A percentile compares a stretch with the other conserved stretches of the same genome.
Conservation (phyloP, 805 yeast species). For the Barnettozyma sucrosica region DNA sequence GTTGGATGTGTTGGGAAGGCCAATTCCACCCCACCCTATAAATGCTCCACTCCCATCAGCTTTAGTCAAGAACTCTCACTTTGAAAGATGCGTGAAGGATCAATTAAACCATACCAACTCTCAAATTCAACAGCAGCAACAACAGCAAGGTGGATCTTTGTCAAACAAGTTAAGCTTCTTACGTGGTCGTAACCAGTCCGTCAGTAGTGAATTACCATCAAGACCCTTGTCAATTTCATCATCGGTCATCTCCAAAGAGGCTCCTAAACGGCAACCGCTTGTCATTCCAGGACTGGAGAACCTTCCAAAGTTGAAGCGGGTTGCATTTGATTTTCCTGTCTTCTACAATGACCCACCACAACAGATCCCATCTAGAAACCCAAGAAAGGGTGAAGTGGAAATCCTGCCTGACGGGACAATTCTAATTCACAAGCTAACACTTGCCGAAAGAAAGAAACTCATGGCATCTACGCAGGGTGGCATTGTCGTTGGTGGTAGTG, state of each 20-base stretch:
- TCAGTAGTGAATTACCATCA: constrained; percentile 1
- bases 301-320: constrained; percentile 46
- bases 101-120: background rate
- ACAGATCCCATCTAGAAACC: constrained; percentile 83
- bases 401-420: constrained; percentile 48
- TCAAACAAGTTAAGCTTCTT: constrained; percentile 11
- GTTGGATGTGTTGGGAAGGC: constrained; percentile 37
- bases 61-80: constrained; percentile 25
- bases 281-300: constrained; percentile 39
- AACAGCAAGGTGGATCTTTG: constrained; percentile 7
- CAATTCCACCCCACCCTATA: constrained; percentile 47
- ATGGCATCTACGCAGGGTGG: constrained; percentile 50
- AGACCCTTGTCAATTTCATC: constrained; percentile 6
- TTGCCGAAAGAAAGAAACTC: constrained; percentile 45
- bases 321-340: constrained; percentile 71
- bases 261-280: background rate
- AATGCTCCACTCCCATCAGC: constrained; percentile 45
- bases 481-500: constrained; percentile 75
- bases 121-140: constrained; percentile 1
- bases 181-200: constrained; percentile 9
- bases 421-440: constrained; percentile 47
- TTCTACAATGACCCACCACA: constrained; percentile 87
- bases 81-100: constrained; percentile 4
- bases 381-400: constrained; percentile 79
- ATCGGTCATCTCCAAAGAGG: background rate